Percentiles rank a stretch among this genome's conserved stretches.
Conservation (phyloP, 2,329 filamentous ascomycete species). For the Westerdykella ornata region DNA sequence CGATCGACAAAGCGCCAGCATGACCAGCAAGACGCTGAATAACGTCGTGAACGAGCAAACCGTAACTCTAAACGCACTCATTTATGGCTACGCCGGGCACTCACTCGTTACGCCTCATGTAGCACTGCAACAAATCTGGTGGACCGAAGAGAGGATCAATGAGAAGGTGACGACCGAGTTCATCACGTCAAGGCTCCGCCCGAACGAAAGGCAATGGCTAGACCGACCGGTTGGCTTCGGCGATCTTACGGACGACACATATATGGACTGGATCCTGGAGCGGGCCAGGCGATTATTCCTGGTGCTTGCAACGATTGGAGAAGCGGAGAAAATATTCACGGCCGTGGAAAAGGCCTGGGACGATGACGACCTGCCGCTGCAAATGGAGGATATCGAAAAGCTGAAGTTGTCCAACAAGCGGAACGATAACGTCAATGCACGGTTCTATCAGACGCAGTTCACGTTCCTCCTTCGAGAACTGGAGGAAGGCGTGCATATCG, state of each 20-base stretch:
- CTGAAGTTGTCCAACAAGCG: constrained; percentile 54
- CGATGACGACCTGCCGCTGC: constrained; percentile 65
- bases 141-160: constrained; percentile 64
- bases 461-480: constrained; percentile 61
- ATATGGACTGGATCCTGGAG: constrained; percentile 69
- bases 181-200: constrained; percentile 57
- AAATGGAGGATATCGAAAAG: constrained; percentile 57
- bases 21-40: constrained; percentile 36
- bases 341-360: constrained; percentile 72
- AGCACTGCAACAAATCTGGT: constrained; percentile 55
- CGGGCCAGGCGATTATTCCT: constrained; percentile 65
- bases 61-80: constrained; percentile 45
- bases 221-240: constrained; percentile 60
- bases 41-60: constrained; percentile 40
- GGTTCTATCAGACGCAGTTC: constrained; percentile 65
- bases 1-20: constrained; percentile 14
- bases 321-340: constrained; percentile 67
- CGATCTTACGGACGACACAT: constrained; percentile 64
- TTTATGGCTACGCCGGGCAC: constrained; percentile 47
- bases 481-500: constrained; percentile 53
- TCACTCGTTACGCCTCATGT: constrained; percentile 46
- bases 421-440: constrained; percentile 59
- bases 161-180: constrained; percentile 62
- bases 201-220: constrained; percentile 57
- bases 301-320: constrained; percentile 61